phyloP scores from a whole-genome alignment of 306 rosid species.

The Heteromeles arbutifolia region DNA sequence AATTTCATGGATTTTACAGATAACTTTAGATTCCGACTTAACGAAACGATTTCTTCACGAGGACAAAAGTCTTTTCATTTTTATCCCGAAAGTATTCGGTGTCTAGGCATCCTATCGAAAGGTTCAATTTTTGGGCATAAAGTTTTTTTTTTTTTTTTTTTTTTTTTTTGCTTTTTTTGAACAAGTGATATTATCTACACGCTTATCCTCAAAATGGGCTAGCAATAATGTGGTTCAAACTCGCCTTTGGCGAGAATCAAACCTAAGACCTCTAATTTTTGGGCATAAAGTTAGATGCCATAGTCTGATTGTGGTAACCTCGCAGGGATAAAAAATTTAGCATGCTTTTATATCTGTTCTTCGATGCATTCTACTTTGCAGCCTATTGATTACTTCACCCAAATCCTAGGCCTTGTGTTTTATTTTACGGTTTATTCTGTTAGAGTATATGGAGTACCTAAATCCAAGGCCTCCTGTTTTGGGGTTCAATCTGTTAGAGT shows the following conservation, averaged over 20 bases:
- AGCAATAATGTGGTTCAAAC: no score
- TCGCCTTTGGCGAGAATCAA: no score
- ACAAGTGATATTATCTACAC: no score
- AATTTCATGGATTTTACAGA: not conserved
- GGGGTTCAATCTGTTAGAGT: not conserved
- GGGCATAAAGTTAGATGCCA: not conserved
- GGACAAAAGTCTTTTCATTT: not conserved
- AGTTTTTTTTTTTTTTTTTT: not conserved
- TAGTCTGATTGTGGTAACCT: not conserved
- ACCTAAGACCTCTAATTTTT: not conserved
- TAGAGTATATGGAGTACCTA: not conserved
- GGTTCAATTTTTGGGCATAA: not conserved
- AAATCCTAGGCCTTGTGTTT: no score
- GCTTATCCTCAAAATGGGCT: no score
- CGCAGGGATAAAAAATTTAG: not conserved
- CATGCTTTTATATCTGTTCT: not conserved
- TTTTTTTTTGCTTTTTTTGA: fast-evolving
- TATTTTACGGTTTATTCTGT: no score
- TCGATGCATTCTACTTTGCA: not conserved
- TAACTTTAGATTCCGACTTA: not conserved
- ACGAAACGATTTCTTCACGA: not conserved
- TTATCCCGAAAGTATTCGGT: not conserved
- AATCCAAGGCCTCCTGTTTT: not conserved
- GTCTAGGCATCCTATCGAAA: not conserved
- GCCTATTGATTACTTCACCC: not conserved